Base-by-base conservation (phyloP, 108 stramenopile genomes). In the Hondaea fermentalgiana region DNA sequence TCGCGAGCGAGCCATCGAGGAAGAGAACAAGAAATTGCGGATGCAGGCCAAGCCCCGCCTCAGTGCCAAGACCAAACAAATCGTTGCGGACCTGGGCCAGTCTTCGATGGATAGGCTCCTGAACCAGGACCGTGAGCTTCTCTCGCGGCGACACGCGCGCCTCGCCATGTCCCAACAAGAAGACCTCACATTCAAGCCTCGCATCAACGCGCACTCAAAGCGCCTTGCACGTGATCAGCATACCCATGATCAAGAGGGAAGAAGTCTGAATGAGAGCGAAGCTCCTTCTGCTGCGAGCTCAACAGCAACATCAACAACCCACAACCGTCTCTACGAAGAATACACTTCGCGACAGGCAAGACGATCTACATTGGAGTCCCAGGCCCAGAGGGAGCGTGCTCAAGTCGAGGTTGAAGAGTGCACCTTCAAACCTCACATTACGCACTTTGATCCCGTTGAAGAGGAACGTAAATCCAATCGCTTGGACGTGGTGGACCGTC, bases 381-480 rank as follows among this genome's bases (percentile, higher is more conserved):
- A 23, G 49, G 76, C 76, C 6, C 76, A 35, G 51, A 55, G n/a
- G 19, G 45, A 47, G 12, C 6, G 23, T 6, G 76, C n/a, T 12
- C 49, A 83, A 3, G 49, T n/a, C 25, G 76, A 83, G 25, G 49
- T 83, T 16, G 19, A 83, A 35, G 76, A 83, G 49, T 83, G 76
- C 76, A 83, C 76, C 49, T 83, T 83, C 76, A 83, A 83, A 23
- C 76, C 76, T 12, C 51, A 47, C 76, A 83, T 83, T 53, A 83
- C 4, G 3, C 76, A 47, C 12, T 69, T 69, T 42, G 64, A 16
- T 12, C 8, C 64, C 25, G 45, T 83, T 6, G 76, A 53, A 12
- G 76, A 83, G n/a, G 49, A 83, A 45, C 76, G 51, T 45, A 69
- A 69, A 17, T 69, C 64, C 10, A 69, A 69, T 28, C 64, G 42